A percentile compares a stretch with the other conserved stretches of the same genome.
phyloP scores from a whole-genome alignment of 495 filamentous ascomycete genomes.

The Melanomma pulvis-pyrius region DNA sequence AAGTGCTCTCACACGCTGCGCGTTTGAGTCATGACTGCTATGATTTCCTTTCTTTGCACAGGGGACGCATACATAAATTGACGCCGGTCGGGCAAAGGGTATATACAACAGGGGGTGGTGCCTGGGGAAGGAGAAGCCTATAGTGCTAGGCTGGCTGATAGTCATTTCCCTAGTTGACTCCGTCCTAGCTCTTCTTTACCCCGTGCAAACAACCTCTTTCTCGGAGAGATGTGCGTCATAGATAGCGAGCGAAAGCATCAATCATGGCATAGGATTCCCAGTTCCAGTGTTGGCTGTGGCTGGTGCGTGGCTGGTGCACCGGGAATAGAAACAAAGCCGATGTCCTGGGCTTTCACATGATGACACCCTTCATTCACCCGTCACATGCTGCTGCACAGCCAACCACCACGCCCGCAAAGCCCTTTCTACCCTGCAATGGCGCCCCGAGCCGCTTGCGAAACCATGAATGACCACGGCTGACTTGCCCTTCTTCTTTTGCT shows the following conservation, averaged over 20 bases:
- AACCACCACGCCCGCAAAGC: constrained; percentile 1
- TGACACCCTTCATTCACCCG: neutral
- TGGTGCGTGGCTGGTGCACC: neutral
- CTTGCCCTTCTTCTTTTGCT: neutral
- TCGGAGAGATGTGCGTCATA: too few relatives aligned
- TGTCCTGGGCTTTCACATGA: constrained; percentile 32
- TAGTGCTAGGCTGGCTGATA: neutral
- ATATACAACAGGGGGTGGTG: neutral
- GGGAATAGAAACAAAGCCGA: neutral
- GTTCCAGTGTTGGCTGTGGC: too few relatives aligned
- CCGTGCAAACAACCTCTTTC: too few relatives aligned
- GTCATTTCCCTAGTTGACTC: too few relatives aligned
- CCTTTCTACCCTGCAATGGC: neutral
- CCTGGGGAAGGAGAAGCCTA: too few relatives aligned
- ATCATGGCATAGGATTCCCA: too few relatives aligned
- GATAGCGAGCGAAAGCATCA: too few relatives aligned
- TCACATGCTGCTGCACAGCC: constrained; percentile 22
- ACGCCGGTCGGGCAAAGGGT: too few relatives aligned
- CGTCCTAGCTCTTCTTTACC: too few relatives aligned
- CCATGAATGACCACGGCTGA: constrained; percentile 28
- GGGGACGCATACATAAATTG: too few relatives aligned
- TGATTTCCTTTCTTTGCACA: neutral
- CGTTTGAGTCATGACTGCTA: neutral
- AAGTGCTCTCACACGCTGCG: neutral
- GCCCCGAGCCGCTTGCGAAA: neutral